Evolutionary conservation across 2,329 filamentous ascomycete species (phyloP).

Genomic region (Fusarium sp.): DNA sequence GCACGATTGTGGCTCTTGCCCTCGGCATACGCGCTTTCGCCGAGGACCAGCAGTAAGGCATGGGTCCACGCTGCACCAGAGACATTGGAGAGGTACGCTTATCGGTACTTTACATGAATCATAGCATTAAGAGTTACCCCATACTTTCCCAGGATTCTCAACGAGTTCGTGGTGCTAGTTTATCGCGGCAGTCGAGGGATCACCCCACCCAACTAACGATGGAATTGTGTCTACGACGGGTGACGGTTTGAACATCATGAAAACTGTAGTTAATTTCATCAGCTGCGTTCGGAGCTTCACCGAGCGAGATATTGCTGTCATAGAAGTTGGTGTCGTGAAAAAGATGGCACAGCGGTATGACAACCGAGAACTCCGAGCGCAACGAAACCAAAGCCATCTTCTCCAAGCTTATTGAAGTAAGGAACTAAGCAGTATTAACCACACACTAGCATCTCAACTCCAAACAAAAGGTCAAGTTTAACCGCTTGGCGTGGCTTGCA

Average conservation of each 20-base stretch:
- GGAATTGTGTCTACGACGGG: neutral
- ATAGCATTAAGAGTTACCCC: neutral
- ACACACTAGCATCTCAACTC: neutral
- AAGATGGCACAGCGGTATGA: neutral
- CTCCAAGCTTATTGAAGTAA: neutral
- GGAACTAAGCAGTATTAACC: neutral
- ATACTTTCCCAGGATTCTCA: neutral
- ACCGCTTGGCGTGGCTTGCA: slow-evolving; percentile 14
- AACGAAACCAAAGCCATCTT: neutral
- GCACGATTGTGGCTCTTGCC: slow-evolving; percentile 3
- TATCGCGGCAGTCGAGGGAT: neutral
- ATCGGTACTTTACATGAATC: neutral
- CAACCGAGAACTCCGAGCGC: slow-evolving; percentile 1
- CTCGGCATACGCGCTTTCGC: slow-evolving; percentile 1
- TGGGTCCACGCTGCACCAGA: too few relatives aligned
- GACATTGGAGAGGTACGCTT: neutral
- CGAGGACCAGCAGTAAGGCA: neutral
- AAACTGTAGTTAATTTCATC: neutral
- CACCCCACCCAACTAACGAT: too few relatives aligned
- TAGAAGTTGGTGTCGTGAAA: slow-evolving; percentile 3
- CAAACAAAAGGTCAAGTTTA: slow-evolving; percentile 18
- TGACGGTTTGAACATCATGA: neutral
- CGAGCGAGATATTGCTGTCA: slow-evolving; percentile 1
- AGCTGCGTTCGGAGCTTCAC: slow-evolving; percentile 31
- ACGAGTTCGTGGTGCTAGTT: neutral